These are phyloP conservation scores for Hippophae tibetana DNA, from an alignment of 306 rosid species.

Conservation along the genomic window DNA sequence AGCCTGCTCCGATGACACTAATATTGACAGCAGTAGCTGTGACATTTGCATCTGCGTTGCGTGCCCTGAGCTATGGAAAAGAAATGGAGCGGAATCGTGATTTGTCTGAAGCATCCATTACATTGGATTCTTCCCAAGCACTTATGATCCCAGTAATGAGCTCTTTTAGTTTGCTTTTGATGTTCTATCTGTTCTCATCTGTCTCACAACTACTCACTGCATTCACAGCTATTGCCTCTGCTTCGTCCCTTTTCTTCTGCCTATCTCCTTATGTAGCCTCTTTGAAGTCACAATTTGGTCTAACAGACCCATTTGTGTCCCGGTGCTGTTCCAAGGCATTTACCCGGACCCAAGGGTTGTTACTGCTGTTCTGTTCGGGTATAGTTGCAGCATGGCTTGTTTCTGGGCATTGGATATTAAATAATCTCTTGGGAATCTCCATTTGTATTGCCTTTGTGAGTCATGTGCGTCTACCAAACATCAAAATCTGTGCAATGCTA, in stretches of 20 bases:
- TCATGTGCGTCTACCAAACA: conserved; percentile 94
- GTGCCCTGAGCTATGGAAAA: conserved; percentile 85
- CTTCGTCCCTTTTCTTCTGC: conserved; percentile 78
- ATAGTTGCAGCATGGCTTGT: conserved; percentile 87
- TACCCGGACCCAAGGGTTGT: conserved; percentile 61
- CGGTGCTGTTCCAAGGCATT: conserved; percentile 90
- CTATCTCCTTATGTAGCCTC: conserved; percentile 58
- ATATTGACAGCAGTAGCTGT: conserved; percentile 84
- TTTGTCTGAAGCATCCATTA: conserved; percentile 76
- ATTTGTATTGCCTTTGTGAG: conserved; percentile 95
- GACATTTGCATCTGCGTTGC: conserved; percentile 90
- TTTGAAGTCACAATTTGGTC: conserved; percentile 63
- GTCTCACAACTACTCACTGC: conserved; percentile 87
- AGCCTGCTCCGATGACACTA: conserved; percentile 80
- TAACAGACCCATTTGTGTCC: conserved; percentile 84
- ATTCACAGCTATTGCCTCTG: conserved; percentile 83
- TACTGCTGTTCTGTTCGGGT: conserved; percentile 49
- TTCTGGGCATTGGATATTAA: conserved; percentile 90
- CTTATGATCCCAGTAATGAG: conserved; percentile 98
- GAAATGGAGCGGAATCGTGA: conserved; percentile 92
- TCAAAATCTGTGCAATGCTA: conserved; percentile 92
- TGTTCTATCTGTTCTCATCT: conserved; percentile 92
- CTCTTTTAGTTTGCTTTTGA: conserved; percentile 87
- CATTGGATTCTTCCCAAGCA: conserved; percentile 81
- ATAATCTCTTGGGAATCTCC: conserved; percentile 86